Percentiles rank a stretch among this genome's conserved stretches.
Conservation (phyloP, 305 asterid genomes). For the Stenogyne calaminthoides region DNA sequence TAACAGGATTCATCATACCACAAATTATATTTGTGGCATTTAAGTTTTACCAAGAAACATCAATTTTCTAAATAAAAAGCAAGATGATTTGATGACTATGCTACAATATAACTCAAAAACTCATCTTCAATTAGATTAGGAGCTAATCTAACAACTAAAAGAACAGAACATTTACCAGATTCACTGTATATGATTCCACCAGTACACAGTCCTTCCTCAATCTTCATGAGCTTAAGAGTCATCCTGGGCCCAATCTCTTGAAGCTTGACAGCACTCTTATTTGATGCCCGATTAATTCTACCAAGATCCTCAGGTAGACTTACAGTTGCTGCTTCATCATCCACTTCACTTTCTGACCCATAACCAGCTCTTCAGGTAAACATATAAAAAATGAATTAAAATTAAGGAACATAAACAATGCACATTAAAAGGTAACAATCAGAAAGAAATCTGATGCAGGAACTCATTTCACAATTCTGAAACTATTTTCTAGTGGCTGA, state of each 20-base stretch:
- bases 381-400: constrained; percentile 1
- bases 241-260: constrained; percentile 94
- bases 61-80: background rate
- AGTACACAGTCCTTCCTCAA: constrained; percentile 83
- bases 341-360: constrained; percentile 91
- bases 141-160: constrained; percentile 1
- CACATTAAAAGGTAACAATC: background rate
- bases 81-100: background rate
- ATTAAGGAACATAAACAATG: constrained; percentile 12
- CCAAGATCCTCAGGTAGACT: constrained; percentile 68
- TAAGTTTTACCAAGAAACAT: background rate
- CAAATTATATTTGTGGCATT: background rate
- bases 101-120: background rate
- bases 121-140: background rate
- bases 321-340: constrained; percentile 90
- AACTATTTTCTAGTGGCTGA: background rate
- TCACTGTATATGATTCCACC: constrained; percentile 77
- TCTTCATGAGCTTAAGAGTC: constrained; percentile 72
- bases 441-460: background rate
- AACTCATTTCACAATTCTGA: background rate
- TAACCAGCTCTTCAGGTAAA: constrained; percentile 72
- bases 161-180: constrained; percentile 39
- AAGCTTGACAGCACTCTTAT: constrained; percentile 91
- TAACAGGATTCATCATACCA: background rate
- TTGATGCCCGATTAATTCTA: constrained; percentile 74